These are phyloP conservation scores for Kodamaea restingae DNA, from an alignment of 805 yeast species.

Conservation along the genomic window DNA sequence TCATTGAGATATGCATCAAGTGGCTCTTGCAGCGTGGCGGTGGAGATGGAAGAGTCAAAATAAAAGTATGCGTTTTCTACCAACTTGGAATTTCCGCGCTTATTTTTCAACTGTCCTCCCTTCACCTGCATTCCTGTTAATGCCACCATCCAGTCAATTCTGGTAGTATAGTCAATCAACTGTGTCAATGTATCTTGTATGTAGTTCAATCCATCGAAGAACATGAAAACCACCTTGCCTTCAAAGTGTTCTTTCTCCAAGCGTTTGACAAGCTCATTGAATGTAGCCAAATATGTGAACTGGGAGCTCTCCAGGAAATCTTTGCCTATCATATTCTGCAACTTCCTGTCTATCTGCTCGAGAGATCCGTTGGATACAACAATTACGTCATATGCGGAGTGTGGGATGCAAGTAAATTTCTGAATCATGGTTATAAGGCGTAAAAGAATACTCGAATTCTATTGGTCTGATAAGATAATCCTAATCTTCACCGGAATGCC, in stretches of 20 bases:
- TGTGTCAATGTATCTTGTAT: conserved; percentile 29
- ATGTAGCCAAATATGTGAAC: conserved; percentile 24
- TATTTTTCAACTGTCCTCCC: not conserved
- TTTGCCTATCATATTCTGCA: conserved; percentile 10
- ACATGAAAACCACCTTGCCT: conserved; percentile 36
- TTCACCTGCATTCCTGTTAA: conserved; percentile 1
- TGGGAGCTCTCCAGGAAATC: conserved; percentile 21
- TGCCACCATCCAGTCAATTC: conserved; percentile 5
- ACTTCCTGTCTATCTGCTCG: conserved; percentile 25
- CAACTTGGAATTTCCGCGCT: not conserved
- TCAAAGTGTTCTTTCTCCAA: conserved; percentile 15
- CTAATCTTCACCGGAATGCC: conserved; percentile 8
- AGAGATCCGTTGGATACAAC: conserved; percentile 33
- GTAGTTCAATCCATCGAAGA: conserved; percentile 31
- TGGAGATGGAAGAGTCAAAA: conserved; percentile 26
- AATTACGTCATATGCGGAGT: conserved; percentile 29
- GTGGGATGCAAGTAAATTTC: conserved; percentile 32
- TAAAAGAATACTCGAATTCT: conserved; percentile 11
- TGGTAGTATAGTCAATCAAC: conserved; percentile 26
- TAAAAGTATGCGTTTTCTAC: conserved; percentile 30
- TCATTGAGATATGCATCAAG: conserved; percentile 16
- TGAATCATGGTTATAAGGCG: conserved; percentile 25
- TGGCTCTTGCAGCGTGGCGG: conserved; percentile 7
- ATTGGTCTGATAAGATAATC: conserved; percentile 23
- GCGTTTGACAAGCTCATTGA: conserved; percentile 18